Conservation (phyloP, 345 rosid genomes). For the Salix exigua region DNA sequence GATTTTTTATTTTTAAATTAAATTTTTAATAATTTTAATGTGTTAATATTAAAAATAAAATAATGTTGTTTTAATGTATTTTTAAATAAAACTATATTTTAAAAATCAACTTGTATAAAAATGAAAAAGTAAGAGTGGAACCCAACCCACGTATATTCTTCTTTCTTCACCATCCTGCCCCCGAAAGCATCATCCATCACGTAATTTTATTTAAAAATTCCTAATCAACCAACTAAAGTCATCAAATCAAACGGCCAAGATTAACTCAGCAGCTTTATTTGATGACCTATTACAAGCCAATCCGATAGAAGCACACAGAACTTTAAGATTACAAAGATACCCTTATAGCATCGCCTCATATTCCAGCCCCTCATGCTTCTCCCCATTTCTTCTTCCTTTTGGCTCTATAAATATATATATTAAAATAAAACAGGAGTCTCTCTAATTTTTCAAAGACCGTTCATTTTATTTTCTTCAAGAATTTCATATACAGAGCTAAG, state of each 20-base stretch:
- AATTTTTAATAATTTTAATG: too few species aligned
- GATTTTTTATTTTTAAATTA: too few species aligned
- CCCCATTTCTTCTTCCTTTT: neutral
- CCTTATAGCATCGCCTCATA: neutral
- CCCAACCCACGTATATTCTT: too few species aligned
- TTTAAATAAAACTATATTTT: too few species aligned
- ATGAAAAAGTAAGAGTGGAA: too few species aligned
- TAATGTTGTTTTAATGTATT: too few species aligned
- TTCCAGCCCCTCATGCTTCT: neutral
- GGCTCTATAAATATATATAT: neutral
- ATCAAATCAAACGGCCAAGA: neutral
- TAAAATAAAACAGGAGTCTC: neutral
- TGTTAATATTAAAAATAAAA: too few species aligned
- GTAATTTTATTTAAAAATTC: neutral
- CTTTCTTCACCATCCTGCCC: too few species aligned
- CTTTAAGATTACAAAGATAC: neutral
- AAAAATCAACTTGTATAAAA: too few species aligned
- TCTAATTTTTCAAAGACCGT: neutral
- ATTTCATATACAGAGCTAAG: neutral
- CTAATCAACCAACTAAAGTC: too few species aligned
- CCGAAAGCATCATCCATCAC: neutral
- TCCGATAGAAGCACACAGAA: neutral
- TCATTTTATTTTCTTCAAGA: neutral
- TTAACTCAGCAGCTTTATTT: neutral
- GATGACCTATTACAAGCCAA: neutral